Evolutionary conservation across 1,284 basidiomycete genomes (phyloP), one percentile per base, ranked within the genome.

Genomic region (Neolentinus lepideus): DNA sequence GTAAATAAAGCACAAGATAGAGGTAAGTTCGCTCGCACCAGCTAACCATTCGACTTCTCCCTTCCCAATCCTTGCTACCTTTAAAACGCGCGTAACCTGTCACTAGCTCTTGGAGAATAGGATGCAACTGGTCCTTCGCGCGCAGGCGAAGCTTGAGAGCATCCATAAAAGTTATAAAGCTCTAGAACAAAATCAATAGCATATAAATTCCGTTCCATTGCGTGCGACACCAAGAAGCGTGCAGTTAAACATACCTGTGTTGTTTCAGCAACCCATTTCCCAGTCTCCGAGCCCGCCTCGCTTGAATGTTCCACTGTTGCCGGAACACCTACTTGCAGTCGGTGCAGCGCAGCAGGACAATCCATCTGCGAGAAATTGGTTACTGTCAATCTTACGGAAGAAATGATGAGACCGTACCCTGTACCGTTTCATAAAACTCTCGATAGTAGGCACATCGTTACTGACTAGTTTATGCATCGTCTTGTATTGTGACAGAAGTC

Each of bases 151-250:
- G 78, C 68, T 96, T 96, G 51, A 98, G 79, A 0, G 95, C 96
- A 65, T 99, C 96, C 92, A 98, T 98, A 62, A 99, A 95, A 0
- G 96, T 98, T 64, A 99, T 99, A 63, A 98, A 99, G 66, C 85
- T 90, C 91, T 96, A 50, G n/a, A 6, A 26, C 6, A 43, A 21
- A 1, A 54, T 9, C 51, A 9, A 47, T 47, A 26, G 25, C 11
- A 27, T 54, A 45, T 36, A 53, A 24, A 16, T 14, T 11, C 33
- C 24, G 19, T 53, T 24, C 9, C 2, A 47, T 54, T 19, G 54
- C 26, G 53, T 35, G 47, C 21, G 56, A 3, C 45, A 50, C 27
- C 1, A 25, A 36, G 38, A 43, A 4, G 24, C 3, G 16, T 22
- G 26, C 29, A 46, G 14, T 33, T 10, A 51, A 53, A 70, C 75